phyloP scores from a whole-genome alignment of 1,139 yeast genomes.

The Candida sojae region DNA sequence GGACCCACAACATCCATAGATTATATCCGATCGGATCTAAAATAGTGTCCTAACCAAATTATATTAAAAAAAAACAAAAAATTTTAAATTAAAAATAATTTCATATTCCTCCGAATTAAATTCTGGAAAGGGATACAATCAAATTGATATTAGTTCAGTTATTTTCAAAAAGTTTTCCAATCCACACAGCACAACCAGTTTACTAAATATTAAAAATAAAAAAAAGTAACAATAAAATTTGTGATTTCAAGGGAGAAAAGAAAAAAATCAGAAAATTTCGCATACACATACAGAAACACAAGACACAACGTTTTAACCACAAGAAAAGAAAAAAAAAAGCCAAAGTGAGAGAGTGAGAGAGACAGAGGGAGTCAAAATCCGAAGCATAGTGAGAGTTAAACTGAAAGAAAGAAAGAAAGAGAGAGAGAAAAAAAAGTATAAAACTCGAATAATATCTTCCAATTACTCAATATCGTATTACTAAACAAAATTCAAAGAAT shows the following conservation, averaged over 20 bases:
- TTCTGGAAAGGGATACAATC: too few relatives aligned
- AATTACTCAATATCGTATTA: neutral
- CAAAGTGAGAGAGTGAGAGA: too few relatives aligned
- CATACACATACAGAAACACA: neutral
- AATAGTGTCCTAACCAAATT: neutral
- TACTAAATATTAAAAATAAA: too few relatives aligned
- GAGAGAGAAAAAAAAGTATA: slow-evolving; percentile 1
- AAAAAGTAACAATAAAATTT: slow-evolving; percentile 1
- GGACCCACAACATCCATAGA: neutral
- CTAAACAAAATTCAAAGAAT: neutral
- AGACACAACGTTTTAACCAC: neutral
- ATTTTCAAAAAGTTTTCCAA: too few relatives aligned
- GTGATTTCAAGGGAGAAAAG: neutral
- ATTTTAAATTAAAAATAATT: neutral
- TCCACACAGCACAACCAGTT: too few relatives aligned
- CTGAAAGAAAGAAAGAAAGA: neutral
- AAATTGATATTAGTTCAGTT: too few relatives aligned
- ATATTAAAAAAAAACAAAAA: neutral
- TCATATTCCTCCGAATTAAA: too few relatives aligned
- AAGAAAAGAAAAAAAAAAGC: too few relatives aligned
- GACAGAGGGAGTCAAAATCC: neutral
- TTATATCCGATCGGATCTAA: slow-evolving; percentile 2
- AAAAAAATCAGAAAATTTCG: neutral
- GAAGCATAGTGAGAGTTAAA: neutral
- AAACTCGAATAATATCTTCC: slow-evolving; percentile 3